phyloP scores from a whole-genome alignment of 176 grass and related monocot species.

The Aegilops umbellulata region DNA sequence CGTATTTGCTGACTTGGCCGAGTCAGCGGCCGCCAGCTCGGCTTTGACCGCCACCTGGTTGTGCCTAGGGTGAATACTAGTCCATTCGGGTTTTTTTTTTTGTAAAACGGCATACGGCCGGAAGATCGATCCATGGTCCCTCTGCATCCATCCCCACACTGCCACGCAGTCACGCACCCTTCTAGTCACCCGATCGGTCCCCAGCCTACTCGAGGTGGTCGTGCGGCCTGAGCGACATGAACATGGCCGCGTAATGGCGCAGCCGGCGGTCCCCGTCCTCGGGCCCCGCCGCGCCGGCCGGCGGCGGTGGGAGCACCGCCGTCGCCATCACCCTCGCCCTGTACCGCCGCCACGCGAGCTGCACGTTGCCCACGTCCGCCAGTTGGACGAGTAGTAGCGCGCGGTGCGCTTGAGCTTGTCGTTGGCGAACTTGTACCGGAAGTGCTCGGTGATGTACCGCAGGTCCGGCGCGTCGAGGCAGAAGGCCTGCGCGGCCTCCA shows the following conservation, averaged over 20 bases:
- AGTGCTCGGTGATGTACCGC: conserved; percentile 92
- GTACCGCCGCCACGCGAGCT: conserved; percentile 83
- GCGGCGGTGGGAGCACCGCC: background rate
- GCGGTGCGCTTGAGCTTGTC: conserved; percentile 87
- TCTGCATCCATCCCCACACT: too few relatives aligned
- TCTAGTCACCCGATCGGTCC: background rate
- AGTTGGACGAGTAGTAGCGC: conserved; percentile 90
- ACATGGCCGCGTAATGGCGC: conserved; percentile 80
- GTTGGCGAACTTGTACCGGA: conserved; percentile 93
- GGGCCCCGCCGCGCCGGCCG: background rate
- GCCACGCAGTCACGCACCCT: too few relatives aligned
- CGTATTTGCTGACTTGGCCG: too few relatives aligned
- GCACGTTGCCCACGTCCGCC: conserved; percentile 99
- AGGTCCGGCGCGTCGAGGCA: conserved; percentile 73
- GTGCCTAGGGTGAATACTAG: too few relatives aligned
- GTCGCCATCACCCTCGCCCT: conserved; percentile 38
- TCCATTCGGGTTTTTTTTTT: too few relatives aligned
- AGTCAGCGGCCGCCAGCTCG: too few relatives aligned
- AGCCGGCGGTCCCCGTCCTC: conserved; percentile 67
- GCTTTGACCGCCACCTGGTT: too few relatives aligned
- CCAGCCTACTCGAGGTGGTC: conserved; percentile 70
- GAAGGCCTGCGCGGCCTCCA: conserved; percentile 75
- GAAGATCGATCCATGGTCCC: too few relatives aligned
- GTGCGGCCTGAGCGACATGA: conserved; percentile 97
- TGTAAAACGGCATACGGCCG: too few relatives aligned